Evolutionary conservation across 2,329 filamentous ascomycete species (phyloP).

Genomic region (Apiospora arundinis): DNA sequence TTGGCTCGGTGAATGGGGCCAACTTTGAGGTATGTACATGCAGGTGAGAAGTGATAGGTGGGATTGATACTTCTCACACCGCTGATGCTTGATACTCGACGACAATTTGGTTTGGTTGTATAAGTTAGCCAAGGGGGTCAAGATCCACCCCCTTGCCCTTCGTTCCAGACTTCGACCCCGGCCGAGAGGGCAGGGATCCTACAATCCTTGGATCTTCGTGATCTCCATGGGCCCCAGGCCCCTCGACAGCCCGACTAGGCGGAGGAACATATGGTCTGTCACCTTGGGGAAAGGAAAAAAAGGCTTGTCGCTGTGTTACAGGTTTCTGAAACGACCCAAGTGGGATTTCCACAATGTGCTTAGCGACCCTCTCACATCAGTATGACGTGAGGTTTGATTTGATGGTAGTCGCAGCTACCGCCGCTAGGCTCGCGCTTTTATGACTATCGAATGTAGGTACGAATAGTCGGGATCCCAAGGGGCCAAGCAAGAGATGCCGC

Average conservation of each 20-base stretch:
- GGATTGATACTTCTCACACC: conserved; percentile 6
- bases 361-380: background rate
- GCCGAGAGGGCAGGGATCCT: background rate
- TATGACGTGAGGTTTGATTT: background rate
- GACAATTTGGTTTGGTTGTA: background rate
- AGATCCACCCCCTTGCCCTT: conserved; percentile 10
- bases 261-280: conserved; percentile 8
- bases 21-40: background rate
- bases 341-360: background rate
- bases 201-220: conserved; percentile 14
- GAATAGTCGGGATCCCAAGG: background rate
- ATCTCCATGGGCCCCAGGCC: background rate
- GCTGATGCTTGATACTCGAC: background rate
- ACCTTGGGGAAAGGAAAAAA: conserved; percentile 16
- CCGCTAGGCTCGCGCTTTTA: background rate
- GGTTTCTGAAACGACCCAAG: background rate
- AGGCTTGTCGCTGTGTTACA: conserved; percentile 11
- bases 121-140: background rate
- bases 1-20: conserved; percentile 1
- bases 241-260: background rate
- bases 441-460: background rate
- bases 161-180: background rate
- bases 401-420: background rate
- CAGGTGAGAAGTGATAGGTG: conserved; percentile 13
- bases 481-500: background rate